Conservation (phyloP, 495 filamentous ascomycete species). For the Durotheca rogersii region DNA sequence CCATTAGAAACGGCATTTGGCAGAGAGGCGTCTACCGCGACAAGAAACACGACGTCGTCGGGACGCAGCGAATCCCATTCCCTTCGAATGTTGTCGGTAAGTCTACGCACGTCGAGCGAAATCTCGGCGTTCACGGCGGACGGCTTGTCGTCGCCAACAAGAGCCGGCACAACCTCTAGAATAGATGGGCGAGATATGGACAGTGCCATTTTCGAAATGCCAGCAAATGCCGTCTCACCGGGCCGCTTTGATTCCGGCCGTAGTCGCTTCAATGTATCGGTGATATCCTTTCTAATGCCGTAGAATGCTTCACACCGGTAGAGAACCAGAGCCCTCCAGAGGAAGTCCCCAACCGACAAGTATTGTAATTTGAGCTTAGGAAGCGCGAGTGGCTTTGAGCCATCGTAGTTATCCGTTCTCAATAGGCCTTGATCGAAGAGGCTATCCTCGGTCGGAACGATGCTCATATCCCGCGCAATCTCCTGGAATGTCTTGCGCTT, state of each 20-base stretch:
- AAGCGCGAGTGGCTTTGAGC: slow-evolving; percentile 83
- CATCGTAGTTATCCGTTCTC: slow-evolving; percentile 86
- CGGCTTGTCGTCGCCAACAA: slow-evolving; percentile 83
- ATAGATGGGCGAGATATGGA: slow-evolving; percentile 85
- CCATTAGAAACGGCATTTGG: slow-evolving; percentile 57
- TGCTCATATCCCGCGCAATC: slow-evolving; percentile 62
- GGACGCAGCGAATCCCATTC: slow-evolving; percentile 91
- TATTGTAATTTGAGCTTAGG: slow-evolving; percentile 97
- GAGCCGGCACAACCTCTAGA: slow-evolving; percentile 78
- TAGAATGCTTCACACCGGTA: slow-evolving; percentile 93
- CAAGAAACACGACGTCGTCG: slow-evolving; percentile 87
- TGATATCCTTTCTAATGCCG: slow-evolving; percentile 87
- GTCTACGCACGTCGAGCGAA: slow-evolving; percentile 76
- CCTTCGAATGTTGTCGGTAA: slow-evolving; percentile 69
- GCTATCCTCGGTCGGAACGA: slow-evolving; percentile 78
- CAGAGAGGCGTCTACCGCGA: slow-evolving; percentile 65
- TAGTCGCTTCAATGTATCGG: slow-evolving; percentile 75
- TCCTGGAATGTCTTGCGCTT: slow-evolving; percentile 83
- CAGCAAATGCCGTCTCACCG: slow-evolving; percentile 70
- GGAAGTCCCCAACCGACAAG: slow-evolving; percentile 89
- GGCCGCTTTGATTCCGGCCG: slow-evolving; percentile 64
- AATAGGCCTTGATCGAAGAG: slow-evolving; percentile 86
- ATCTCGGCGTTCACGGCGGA: slow-evolving; percentile 85
- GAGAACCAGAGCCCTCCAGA: slow-evolving; percentile 88
- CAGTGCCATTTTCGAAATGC: slow-evolving; percentile 89